phyloP scores from a whole-genome alignment of 2,329 filamentous ascomycete species.

The Penicillium polonicum region DNA sequence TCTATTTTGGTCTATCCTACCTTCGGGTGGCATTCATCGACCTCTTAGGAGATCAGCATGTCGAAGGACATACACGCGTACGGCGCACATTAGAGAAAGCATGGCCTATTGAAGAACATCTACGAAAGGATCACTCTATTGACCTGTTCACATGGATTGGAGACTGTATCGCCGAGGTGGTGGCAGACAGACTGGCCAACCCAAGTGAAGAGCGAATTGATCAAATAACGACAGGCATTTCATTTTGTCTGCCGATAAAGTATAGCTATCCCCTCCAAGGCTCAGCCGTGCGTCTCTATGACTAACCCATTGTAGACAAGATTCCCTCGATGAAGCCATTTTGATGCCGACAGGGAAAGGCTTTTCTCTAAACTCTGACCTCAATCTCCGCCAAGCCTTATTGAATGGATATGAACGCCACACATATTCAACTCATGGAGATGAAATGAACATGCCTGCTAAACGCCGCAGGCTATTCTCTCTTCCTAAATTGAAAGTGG shows the following conservation, averaged over 20 bases:
- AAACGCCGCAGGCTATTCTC: conserved; percentile 33
- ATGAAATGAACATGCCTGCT: conserved; percentile 19
- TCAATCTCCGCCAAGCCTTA: conserved; percentile 36
- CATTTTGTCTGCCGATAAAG: conserved; percentile 47
- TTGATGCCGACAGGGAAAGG: conserved; percentile 55
- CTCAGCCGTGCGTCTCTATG: not conserved
- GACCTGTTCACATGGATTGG: conserved; percentile 75
- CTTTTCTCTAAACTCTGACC: conserved; percentile 41
- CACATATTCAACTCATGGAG: conserved; percentile 33
- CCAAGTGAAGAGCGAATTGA: conserved; percentile 29
- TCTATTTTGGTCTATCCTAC: conserved; percentile 54
- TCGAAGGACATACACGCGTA: conserved; percentile 49
- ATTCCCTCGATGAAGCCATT: conserved; percentile 50
- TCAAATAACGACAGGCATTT: conserved; percentile 42
- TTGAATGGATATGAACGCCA: conserved; percentile 45
- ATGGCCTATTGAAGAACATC: conserved; percentile 71
- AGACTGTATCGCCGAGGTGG: conserved; percentile 68
- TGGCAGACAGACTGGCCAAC: conserved; percentile 50
- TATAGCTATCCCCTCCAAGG: conserved; percentile 18
- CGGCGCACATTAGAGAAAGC: conserved; percentile 64
- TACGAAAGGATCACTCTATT: conserved; percentile 69
- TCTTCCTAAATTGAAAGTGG: conserved; percentile 64
- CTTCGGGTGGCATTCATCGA: conserved; percentile 55
- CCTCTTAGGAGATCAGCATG: conserved; percentile 39
- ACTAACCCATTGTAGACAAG: conserved; percentile 39